A percentile compares a stretch with the other conserved stretches of the same genome.
These are phyloP conservation scores for Neurospora sp. DNA, from an alignment of 2,329 filamentous ascomycete species.

Conservation along the genomic window DNA sequence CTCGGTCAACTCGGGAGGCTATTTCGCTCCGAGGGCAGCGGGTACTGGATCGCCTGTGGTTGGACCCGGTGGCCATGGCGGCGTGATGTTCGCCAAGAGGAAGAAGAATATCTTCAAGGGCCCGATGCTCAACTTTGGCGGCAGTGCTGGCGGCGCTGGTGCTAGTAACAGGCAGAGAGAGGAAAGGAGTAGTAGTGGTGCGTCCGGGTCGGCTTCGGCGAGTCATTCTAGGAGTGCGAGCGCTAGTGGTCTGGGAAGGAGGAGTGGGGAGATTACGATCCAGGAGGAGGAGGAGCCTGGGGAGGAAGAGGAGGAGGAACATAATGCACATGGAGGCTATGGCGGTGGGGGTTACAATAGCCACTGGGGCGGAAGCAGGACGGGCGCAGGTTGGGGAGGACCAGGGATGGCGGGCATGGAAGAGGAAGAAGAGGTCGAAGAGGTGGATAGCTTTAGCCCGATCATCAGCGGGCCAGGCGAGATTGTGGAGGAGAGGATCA, in stretches of 20 bases:
- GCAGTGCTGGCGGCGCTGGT: constrained; percentile 23
- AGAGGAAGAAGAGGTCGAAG: constrained; percentile 15
- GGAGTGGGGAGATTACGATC: constrained; percentile 67
- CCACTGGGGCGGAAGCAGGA: background rate
- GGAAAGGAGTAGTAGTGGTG: background rate
- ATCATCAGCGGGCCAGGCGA: constrained; percentile 18
- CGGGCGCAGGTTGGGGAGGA: background rate
- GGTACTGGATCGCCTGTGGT: background rate
- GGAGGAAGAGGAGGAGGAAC: constrained; percentile 8
- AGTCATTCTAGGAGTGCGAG: constrained; percentile 49
- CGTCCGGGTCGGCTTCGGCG: constrained; percentile 15
- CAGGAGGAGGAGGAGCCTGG: constrained; percentile 40
- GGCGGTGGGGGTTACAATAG: background rate
- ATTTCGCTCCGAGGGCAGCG: background rate
- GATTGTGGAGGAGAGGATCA: constrained; percentile 18
- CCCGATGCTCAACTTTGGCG: constrained; percentile 52
- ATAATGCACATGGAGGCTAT: background rate
- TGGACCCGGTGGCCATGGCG: constrained; percentile 27
- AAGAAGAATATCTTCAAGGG: constrained; percentile 79
- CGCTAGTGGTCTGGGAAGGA: constrained; percentile 51
- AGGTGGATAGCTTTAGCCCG: constrained; percentile 18
- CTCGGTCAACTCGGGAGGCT: constrained; percentile 14
- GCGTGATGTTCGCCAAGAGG: constrained; percentile 67
- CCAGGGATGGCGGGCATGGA: constrained; percentile 1
- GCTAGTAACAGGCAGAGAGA: background rate